A percentile compares a stretch with the other conserved stretches of the same genome.
These are phyloP conservation scores for Gossypium rotundifolium DNA, from an alignment of 345 rosid species.

Conservation along the genomic window DNA sequence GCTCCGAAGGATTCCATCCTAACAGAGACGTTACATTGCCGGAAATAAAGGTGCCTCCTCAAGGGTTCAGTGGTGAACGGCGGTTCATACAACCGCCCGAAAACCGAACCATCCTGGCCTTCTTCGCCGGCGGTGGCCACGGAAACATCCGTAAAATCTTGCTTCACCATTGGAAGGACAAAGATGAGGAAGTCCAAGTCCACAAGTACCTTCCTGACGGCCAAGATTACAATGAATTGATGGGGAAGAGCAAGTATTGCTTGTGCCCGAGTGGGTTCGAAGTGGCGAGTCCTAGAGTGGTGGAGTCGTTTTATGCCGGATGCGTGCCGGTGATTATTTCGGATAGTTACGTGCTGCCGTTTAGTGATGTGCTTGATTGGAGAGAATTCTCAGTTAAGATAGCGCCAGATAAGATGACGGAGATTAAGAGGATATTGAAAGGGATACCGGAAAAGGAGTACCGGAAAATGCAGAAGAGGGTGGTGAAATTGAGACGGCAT, in stretches of 20 bases:
- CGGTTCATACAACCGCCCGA: slow-evolving; percentile 13
- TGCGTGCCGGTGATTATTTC: slow-evolving; percentile 61
- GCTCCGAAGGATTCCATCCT: slow-evolving; percentile 60
- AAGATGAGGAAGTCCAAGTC: slow-evolving; percentile 48
- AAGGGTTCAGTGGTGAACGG: slow-evolving; percentile 20
- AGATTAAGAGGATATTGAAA: slow-evolving; percentile 43
- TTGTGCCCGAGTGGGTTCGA: slow-evolving; percentile 65
- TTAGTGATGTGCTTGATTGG: slow-evolving; percentile 64
- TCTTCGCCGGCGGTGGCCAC: slow-evolving; percentile 65
- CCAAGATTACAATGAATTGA: slow-evolving; percentile 32
- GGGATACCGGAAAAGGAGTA: slow-evolving; percentile 26
- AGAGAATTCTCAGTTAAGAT: slow-evolving; percentile 37
- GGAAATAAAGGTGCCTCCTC: slow-evolving; percentile 27
- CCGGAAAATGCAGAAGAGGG: slow-evolving; percentile 33
- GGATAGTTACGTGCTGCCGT: slow-evolving; percentile 39
- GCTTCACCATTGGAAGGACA: slow-evolving; percentile 57
- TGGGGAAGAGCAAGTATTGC: slow-evolving; percentile 47
- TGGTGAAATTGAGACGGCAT: slow-evolving; percentile 39
- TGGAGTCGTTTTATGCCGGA: slow-evolving; percentile 40
- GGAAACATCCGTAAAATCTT: slow-evolving; percentile 45
- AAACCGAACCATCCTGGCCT: slow-evolving; percentile 46
- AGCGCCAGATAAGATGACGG: slow-evolving; percentile 30
- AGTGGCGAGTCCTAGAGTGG: slow-evolving; percentile 66
- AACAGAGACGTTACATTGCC: slow-evolving; percentile 62
- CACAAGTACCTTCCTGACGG: slow-evolving; percentile 36